These are phyloP conservation scores for Rhizopus stolonifer DNA, from an alignment of 371 early-diverging fungal genomes.

Conservation along the genomic window DNA sequence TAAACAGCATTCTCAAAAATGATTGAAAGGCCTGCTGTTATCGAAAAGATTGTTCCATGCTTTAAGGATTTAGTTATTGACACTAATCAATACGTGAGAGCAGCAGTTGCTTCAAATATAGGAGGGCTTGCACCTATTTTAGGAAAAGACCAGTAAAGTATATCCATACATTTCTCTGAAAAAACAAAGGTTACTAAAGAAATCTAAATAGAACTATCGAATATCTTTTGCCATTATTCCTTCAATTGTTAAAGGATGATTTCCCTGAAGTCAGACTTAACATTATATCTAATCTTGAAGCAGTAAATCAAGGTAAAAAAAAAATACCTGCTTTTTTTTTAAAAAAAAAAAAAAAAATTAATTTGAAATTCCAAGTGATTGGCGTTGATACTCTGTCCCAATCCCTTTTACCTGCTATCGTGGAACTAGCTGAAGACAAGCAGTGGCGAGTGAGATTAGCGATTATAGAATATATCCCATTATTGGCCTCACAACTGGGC, in stretches of 20 bases:
- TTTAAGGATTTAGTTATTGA: slow-evolving; percentile 93
- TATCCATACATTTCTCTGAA: not conserved
- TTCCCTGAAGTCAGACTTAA: slow-evolving; percentile 96
- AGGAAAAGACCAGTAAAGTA: slow-evolving; percentile 82
- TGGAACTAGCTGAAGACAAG: slow-evolving; percentile 97
- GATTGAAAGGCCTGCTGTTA: slow-evolving; percentile 76
- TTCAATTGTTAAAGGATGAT: slow-evolving; percentile 95
- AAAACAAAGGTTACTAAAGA: too few species aligned
- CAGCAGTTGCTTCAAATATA: slow-evolving; percentile 92
- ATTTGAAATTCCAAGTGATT: slow-evolving; percentile 69
- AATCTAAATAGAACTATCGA: slow-evolving; percentile 74
- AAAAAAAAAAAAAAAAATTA: not conserved
- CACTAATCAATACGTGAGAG: slow-evolving; percentile 94
- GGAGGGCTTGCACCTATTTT: slow-evolving; percentile 92
- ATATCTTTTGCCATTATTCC: slow-evolving; percentile 91
- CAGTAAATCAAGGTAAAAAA: slow-evolving; percentile 77
- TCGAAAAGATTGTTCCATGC: slow-evolving; percentile 84
- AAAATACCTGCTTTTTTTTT: not conserved
- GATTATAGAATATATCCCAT: slow-evolving; percentile 97
- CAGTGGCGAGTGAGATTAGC: slow-evolving; percentile 98
- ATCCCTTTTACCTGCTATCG: slow-evolving; percentile 95
- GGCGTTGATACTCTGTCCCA: slow-evolving; percentile 96
- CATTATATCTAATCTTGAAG: slow-evolving; percentile 95
- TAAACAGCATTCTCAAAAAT: slow-evolving; percentile 66
- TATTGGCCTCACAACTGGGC: slow-evolving; percentile 94